phyloP scores from a whole-genome alignment of 805 yeast species.

The Yarrowia sp. region DNA sequence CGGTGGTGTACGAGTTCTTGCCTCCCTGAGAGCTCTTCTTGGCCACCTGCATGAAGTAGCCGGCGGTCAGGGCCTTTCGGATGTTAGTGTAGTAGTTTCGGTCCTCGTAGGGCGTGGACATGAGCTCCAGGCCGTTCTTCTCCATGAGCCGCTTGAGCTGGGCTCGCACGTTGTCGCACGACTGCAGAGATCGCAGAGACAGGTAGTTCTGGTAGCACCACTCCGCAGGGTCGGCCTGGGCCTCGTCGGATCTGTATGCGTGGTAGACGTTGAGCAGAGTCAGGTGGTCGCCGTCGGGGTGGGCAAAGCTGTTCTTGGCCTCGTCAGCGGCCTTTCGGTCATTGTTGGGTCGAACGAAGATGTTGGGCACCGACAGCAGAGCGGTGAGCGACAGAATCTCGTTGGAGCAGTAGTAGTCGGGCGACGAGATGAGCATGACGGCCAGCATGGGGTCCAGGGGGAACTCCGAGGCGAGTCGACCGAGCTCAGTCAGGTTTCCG shows the following conservation, averaged over 20 bases:
- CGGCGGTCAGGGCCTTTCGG: constrained; percentile 82
- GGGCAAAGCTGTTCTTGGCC: constrained; percentile 81
- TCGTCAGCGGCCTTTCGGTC: constrained; percentile 91
- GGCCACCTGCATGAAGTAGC: constrained; percentile 98
- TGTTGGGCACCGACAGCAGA: constrained; percentile 85
- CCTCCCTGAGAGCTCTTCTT: constrained; percentile 58
- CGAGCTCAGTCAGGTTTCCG: constrained; percentile 85
- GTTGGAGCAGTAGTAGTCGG: constrained; percentile 81
- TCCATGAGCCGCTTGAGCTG: constrained; percentile 85
- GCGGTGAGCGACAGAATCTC: constrained; percentile 88
- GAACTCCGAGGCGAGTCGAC: constrained; percentile 86
- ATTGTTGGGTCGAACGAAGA: constrained; percentile 88
- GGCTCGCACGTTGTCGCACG: constrained; percentile 82
- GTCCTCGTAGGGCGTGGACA: constrained; percentile 64
- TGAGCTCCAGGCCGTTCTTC: constrained; percentile 68
- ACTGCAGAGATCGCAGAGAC: constrained; percentile 74
- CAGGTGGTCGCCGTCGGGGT: constrained; percentile 92
- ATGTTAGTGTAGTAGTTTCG: constrained; percentile 70
- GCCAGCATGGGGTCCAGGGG: constrained; percentile 96
- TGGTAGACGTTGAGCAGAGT: constrained; percentile 85
- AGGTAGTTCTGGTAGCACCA: constrained; percentile 94
- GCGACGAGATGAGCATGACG: constrained; percentile 84
- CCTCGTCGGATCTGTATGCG: constrained; percentile 75
- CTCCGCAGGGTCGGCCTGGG: constrained; percentile 53
- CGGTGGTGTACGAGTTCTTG: constrained; percentile 68